phyloP scores from a whole-genome alignment of 177 flowering plant species.

The Vitis hybrid region DNA sequence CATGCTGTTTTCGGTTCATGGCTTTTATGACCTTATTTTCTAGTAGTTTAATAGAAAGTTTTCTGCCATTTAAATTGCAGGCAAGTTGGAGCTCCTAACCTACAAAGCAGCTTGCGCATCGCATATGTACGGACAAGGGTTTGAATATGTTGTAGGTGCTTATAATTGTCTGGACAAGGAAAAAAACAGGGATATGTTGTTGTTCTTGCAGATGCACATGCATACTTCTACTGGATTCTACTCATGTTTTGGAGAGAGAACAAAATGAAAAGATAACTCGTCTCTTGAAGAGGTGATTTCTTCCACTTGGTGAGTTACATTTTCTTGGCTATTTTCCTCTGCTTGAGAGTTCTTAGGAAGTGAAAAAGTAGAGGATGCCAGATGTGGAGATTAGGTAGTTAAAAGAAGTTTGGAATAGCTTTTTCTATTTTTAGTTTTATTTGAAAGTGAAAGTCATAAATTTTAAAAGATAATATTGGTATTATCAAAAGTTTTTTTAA shows the following conservation, averaged over 20 bases:
- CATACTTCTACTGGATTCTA: conserved; percentile 37
- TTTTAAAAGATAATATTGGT: too few species aligned
- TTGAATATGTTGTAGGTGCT: conserved; percentile 46
- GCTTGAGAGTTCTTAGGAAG: too few species aligned
- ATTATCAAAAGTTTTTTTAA: too few species aligned
- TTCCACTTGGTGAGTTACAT: background rate
- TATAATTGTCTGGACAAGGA: conserved; percentile 26
- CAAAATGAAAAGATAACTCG: background rate
- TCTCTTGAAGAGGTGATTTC: background rate
- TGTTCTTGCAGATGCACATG: conserved; percentile 43
- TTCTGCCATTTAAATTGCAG: conserved; percentile 23
- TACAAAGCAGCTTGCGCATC: conserved; percentile 80
- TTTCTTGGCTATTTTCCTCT: too few species aligned
- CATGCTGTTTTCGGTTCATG: background rate
- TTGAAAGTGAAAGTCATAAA: too few species aligned
- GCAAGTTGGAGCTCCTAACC: conserved; percentile 51
- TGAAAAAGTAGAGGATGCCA: too few species aligned
- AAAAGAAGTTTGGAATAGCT: too few species aligned
- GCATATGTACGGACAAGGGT: conserved; percentile 59
- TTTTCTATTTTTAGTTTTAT: too few species aligned
- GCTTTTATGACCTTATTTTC: background rate
- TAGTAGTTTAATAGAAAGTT: background rate
- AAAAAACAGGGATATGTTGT: conserved; percentile 26
- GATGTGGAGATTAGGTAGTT: too few species aligned
- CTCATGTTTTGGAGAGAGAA: background rate